Base-by-base conservation (phyloP, 1,284 basidiomycete species). In the Tilletia setariae region DNA sequence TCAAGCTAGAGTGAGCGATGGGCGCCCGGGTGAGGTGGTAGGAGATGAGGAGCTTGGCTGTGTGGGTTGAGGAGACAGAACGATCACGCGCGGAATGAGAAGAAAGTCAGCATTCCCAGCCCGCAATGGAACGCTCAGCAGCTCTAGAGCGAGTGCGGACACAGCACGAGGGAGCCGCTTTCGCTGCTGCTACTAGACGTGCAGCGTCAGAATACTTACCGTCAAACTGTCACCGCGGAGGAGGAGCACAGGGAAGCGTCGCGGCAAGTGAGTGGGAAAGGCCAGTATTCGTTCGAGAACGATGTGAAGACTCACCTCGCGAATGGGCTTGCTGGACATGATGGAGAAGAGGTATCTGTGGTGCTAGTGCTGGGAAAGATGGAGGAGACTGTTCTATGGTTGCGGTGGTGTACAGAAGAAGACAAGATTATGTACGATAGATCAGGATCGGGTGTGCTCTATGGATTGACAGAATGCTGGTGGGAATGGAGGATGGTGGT, bases 21-120 rank as follows among this genome's bases (percentile, higher is more conserved):
- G 79, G 79, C 68, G 80, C 72, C 16, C 80, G 74, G 64, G 80
- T 76, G 64, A 82, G 72, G 79, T 79, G 81, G 77, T 82, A 82
- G 75, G 81, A 81, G 71, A 82, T 74, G 68, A 82, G 72, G 67
- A 82, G 78, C 74, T 82, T 82, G 72, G 80, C 80, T 61, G 30
- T 61, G 56, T 28, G 56, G 16, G 7, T 9, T 35, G 62, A 30
- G 21, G 15, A 53, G 51, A 40, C 35, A 4, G 11, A 40, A 40
- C 11, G 11, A 44, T 9, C 46, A n/a, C 6, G 46, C 19, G 16
- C 46, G 19, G 16, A n/a, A 49, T 16, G 19, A 16, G 21, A 49
- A 23, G 19, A 16, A 23, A 49, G 19, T 49, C 7, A 49, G 46
- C 46, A 4, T 16, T n/a, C 19, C 6, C 7, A 19, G 21, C 35